These are phyloP conservation scores for Pyricularia grisea DNA, from an alignment of 2,329 filamentous ascomycete species.

Conservation along the genomic window DNA sequence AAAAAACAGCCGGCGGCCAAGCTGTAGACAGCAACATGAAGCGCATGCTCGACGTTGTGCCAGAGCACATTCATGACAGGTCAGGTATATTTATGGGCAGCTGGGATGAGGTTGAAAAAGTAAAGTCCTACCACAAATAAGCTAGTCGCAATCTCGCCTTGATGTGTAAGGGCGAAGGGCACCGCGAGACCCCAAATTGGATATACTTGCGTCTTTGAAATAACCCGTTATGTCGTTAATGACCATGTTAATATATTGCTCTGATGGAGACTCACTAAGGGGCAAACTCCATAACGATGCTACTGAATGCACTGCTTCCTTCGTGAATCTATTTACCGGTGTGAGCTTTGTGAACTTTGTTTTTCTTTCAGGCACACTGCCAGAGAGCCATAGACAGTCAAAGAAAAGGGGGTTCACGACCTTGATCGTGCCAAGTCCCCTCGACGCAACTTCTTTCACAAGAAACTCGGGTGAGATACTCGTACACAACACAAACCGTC, in stretches of 20 bases:
- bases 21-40: conserved; percentile 87
- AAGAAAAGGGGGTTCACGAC: background rate
- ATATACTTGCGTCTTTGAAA: background rate
- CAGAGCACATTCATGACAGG: conserved; percentile 88
- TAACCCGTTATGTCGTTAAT: background rate
- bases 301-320: background rate
- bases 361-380: too few species aligned
- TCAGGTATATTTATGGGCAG: conserved; percentile 96
- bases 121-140: conserved; percentile 69
- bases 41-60: conserved; percentile 80
- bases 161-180: background rate
- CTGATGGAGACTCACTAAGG: background rate
- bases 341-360: background rate
- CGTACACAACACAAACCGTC: background rate
- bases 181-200: background rate
- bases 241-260: background rate
- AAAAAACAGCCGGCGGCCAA: conserved; percentile 67
- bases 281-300: background rate
- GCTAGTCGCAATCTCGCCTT: background rate
- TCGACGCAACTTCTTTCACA: background rate
- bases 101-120: conserved; percentile 90
- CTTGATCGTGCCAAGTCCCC: background rate
- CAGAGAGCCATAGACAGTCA: background rate
- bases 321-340: background rate
- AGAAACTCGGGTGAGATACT: background rate